phyloP scores from a whole-genome alignment of 2,329 filamentous ascomycete species.

The Boeremia lycopersici region DNA sequence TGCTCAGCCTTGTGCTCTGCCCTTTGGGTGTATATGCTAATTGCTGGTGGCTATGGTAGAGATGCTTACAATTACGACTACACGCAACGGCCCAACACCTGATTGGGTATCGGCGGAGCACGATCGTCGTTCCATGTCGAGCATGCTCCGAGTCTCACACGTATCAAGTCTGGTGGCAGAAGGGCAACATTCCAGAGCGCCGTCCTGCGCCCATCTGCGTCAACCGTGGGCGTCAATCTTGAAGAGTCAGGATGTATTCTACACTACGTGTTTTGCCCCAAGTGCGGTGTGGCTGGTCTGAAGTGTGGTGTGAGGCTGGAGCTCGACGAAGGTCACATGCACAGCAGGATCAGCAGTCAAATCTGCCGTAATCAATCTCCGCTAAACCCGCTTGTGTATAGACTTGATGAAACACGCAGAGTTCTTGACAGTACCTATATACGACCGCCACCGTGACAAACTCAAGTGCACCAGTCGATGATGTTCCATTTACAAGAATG shows the following conservation, averaged over 20 bases:
- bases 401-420: too few relatives aligned
- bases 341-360: constrained; percentile 6
- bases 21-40: neutral
- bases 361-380: constrained; percentile 1
- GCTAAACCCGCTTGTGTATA: neutral
- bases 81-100: constrained; percentile 11
- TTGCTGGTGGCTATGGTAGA: neutral
- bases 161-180: neutral
- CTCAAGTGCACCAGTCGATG: neutral
- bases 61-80: neutral
- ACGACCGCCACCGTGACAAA: too few relatives aligned
- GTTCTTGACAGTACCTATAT: too few relatives aligned
- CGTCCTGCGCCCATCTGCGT: too few relatives aligned
- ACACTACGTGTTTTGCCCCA: neutral
- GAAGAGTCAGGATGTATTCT: neutral
- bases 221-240: too few relatives aligned
- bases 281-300: constrained; percentile 13
- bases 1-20: neutral
- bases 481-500: constrained; percentile 6
- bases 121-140: constrained; percentile 8
- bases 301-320: constrained; percentile 7
- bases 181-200: neutral
- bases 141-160: constrained; percentile 1
- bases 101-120: constrained; percentile 14
- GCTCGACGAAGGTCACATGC: constrained; percentile 15